These are phyloP conservation scores for Climacium dendroides DNA, from an alignment of 225 moss, liverwort and hornwort species.

Conservation along the genomic window DNA sequence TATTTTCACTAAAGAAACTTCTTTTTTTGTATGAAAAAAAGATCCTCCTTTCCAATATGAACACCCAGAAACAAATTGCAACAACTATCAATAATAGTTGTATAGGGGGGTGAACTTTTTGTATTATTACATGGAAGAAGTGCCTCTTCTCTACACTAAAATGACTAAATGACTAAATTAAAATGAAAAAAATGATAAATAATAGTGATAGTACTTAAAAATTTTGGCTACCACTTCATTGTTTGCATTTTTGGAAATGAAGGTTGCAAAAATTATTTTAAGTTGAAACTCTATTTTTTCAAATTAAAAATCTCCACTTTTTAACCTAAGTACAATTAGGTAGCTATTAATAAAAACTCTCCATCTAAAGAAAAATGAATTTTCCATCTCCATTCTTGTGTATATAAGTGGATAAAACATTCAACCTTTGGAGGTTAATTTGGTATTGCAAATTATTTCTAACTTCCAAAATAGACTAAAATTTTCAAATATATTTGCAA, in stretches of 20 bases:
- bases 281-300: background rate
- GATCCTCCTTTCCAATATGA: background rate
- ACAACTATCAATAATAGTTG: rapidly evolving
- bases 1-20: no score
- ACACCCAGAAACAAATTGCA: background rate
- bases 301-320: rapidly evolving
- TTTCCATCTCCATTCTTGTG: rapidly evolving
- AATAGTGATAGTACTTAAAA: no score
- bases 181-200: background rate
- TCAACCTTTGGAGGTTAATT: rapidly evolving
- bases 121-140: background rate
- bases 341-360: rapidly evolving
- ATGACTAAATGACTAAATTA: background rate
- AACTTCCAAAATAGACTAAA: no score
- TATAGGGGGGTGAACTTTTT: background rate
- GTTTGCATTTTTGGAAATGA: rapidly evolving
- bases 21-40: background rate
- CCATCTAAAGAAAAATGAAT: background rate
- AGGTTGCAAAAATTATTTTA: background rate
- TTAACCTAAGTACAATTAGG: rapidly evolving
- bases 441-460: background rate
- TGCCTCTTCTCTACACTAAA: background rate
- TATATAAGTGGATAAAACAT: background rate
- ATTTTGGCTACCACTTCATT: rapidly evolving
- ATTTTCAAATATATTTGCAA: background rate